These are phyloP conservation scores for Monilinia fructicola DNA, from an alignment of 2,329 filamentous ascomycete species.

Conservation along the genomic window DNA sequence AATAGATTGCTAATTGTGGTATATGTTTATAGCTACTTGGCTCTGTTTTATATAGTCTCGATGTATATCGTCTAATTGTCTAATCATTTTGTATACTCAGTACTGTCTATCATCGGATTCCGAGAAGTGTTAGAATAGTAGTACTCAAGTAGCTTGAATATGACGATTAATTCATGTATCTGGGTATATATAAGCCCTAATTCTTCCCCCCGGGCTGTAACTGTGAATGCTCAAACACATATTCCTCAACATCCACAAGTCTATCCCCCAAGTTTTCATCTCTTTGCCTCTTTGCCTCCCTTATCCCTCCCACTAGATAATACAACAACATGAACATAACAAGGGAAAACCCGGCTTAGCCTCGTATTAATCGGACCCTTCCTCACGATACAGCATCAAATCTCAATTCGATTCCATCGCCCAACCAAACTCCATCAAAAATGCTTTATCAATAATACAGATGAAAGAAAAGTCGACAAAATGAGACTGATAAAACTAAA, in stretches of 20 bases:
- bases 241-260: not conserved
- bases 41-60: too few species aligned
- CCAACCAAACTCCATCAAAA: conserved; percentile 11
- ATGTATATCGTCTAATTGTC: not conserved
- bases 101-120: not conserved
- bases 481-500: conserved; percentile 4
- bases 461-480: not conserved
- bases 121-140: not conserved
- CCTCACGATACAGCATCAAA: not conserved
- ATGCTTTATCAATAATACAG: not conserved
- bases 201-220: not conserved
- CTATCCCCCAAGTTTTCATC: not conserved
- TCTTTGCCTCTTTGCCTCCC: not conserved
- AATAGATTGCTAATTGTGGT: too few species aligned
- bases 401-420: not conserved
- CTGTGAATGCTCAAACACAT: not conserved
- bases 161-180: not conserved
- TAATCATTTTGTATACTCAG: not conserved
- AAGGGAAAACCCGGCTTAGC: not conserved
- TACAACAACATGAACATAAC: conserved; percentile 9
- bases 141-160: not conserved
- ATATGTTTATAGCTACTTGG: too few species aligned
- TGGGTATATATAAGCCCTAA: not conserved
- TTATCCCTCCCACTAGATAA: not conserved
- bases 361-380: not conserved